Evolutionary conservation across 192 early-diverging fungal genomes (phyloP).

Genomic region (Spinellus fusiger): DNA sequence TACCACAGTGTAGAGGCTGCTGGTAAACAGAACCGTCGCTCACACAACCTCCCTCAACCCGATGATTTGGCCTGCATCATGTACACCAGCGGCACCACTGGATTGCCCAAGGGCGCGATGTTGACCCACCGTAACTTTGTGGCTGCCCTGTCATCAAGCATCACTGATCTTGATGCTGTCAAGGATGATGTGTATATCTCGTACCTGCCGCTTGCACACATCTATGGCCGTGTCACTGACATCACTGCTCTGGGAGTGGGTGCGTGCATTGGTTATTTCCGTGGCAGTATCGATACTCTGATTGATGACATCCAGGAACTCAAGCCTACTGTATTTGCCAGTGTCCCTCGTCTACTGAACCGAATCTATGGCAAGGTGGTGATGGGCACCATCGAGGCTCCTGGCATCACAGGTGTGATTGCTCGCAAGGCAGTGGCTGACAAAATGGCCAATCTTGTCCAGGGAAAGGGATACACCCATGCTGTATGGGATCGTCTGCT

Average conservation of each 20-base stretch:
- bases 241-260: conserved; percentile 48
- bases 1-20: conserved; percentile 52
- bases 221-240: conserved; percentile 70
- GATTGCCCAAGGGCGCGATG: conserved; percentile 71
- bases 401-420: conserved; percentile 55
- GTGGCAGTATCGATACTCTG: conserved; percentile 63
- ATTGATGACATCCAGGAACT: conserved; percentile 77
- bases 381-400: conserved; percentile 49
- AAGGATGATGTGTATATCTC: conserved; percentile 37
- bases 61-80: conserved; percentile 67
- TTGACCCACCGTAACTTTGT: conserved; percentile 71
- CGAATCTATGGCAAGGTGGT: conserved; percentile 80
- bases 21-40: conserved; percentile 48
- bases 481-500: conserved; percentile 86
- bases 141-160: conserved; percentile 35
- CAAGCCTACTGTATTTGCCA: conserved; percentile 78
- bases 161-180: conserved; percentile 3
- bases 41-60: conserved; percentile 52
- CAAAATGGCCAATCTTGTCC: conserved; percentile 57
- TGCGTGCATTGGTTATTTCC: conserved; percentile 71
- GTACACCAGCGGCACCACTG: conserved; percentile 87
- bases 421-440: conserved; percentile 51
- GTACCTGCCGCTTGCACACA: conserved; percentile 86
- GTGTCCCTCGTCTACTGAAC: conserved; percentile 85
- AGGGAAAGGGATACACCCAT: conserved; percentile 60